A percentile compares a stretch with the other conserved stretches of the same genome.
phyloP scores from a whole-genome alignment of 2,329 filamentous ascomycete genomes.

The Lasiodiplodia citricola region DNA sequence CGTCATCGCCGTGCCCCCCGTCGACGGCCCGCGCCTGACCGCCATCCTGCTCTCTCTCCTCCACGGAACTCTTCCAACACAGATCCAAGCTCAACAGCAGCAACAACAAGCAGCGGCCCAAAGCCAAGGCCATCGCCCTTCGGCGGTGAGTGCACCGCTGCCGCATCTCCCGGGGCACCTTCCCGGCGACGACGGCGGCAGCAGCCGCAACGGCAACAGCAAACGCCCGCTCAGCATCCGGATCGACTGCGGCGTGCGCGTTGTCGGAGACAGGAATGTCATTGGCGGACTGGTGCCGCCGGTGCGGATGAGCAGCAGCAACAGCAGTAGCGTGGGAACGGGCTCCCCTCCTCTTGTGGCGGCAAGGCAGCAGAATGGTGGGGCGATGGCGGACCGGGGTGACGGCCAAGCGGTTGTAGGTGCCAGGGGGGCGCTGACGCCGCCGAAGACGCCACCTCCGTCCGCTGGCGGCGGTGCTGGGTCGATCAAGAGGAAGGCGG shows the following conservation, averaged over 20 bases:
- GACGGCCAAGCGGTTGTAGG: background rate
- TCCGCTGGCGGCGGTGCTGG: background rate
- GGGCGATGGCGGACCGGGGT: background rate
- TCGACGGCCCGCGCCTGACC: slow-evolving; percentile 52
- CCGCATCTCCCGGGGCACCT: background rate
- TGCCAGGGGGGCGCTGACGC: background rate
- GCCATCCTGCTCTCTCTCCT: slow-evolving; percentile 54
- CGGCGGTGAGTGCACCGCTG: background rate
- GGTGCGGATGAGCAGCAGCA: background rate
- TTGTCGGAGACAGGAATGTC: slow-evolving; percentile 54
- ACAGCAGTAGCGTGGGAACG: background rate
- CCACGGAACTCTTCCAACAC: slow-evolving; percentile 39
- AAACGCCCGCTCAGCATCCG: slow-evolving; percentile 17
- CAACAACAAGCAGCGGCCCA: background rate
- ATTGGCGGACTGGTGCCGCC: background rate
- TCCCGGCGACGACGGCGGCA: background rate
- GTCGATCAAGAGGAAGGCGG: slow-evolving; percentile 12
- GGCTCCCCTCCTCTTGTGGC: background rate
- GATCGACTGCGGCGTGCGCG: slow-evolving; percentile 25
- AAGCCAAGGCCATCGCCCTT: background rate
- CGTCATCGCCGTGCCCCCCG: slow-evolving; percentile 51
- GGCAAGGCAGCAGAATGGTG: background rate
- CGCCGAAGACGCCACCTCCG: background rate
- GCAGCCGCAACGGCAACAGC: background rate
- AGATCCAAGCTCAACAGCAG: slow-evolving; percentile 4